These are phyloP conservation scores for Dentipellis fragilis DNA, from an alignment of 768 basidiomycete genomes.

Conservation along the genomic window DNA sequence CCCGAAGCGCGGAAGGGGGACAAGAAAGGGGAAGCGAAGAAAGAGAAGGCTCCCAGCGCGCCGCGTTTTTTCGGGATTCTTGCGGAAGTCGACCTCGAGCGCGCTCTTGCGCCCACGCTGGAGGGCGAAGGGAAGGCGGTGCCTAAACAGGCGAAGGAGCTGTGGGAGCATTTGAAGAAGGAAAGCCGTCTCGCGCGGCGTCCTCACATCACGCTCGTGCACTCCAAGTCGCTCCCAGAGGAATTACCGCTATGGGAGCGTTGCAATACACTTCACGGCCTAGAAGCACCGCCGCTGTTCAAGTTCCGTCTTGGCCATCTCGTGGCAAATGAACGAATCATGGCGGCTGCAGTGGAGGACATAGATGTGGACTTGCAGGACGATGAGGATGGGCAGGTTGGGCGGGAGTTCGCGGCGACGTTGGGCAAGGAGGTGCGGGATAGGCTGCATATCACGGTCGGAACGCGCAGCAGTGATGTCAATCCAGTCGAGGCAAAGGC, in stretches of 20 bases:
- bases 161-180: slow-evolving; percentile 41
- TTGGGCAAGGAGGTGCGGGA: slow-evolving; percentile 37
- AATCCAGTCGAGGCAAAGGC: slow-evolving; percentile 58
- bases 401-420: slow-evolving; percentile 34
- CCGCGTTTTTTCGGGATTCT: slow-evolving; percentile 75
- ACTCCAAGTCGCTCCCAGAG: slow-evolving; percentile 38
- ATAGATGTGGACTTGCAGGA: slow-evolving; percentile 29
- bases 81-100: slow-evolving; percentile 57
- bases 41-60: slow-evolving; percentile 20
- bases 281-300: slow-evolving; percentile 41
- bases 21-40: slow-evolving; percentile 18
- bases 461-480: slow-evolving; percentile 45
- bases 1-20: slow-evolving; percentile 18
- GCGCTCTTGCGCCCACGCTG: slow-evolving; percentile 36
- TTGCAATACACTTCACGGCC: slow-evolving; percentile 35
- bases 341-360: slow-evolving; percentile 68
- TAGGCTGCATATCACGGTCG: slow-evolving; percentile 81
- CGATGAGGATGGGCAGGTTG: slow-evolving; percentile 25
- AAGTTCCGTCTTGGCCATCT: slow-evolving; percentile 49
- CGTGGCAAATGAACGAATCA: slow-evolving; percentile 69
- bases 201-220: slow-evolving; percentile 86
- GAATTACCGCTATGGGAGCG: slow-evolving; percentile 35
- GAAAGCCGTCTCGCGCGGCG: slow-evolving; percentile 38
- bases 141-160: slow-evolving; percentile 21
- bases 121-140: slow-evolving; percentile 18